phyloP scores from a whole-genome alignment of 495 filamentous ascomycete species.

The Hypoxylon subgilvum region DNA sequence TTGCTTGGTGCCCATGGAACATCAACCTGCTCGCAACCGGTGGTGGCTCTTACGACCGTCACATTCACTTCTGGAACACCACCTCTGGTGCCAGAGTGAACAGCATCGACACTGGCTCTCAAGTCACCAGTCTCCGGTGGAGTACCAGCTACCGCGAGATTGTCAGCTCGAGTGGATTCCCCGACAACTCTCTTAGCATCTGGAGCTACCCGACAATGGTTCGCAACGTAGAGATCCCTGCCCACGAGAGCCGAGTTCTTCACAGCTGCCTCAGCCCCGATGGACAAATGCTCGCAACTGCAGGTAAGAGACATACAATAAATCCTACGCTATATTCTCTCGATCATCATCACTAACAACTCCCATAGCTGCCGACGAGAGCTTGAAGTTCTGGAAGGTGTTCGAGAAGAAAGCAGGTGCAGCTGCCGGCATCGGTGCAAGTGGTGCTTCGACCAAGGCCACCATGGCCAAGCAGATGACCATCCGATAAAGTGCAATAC shows the following conservation, averaged over 20 bases:
- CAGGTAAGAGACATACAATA: conserved; percentile 54
- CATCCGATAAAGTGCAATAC: conserved; percentile 70
- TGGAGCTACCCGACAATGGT: conserved; percentile 98
- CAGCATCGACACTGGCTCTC: conserved; percentile 96
- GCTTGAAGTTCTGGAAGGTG: conserved; percentile 99
- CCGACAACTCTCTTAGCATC: conserved; percentile 97
- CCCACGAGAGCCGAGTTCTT: conserved; percentile 95
- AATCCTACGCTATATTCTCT: neutral
- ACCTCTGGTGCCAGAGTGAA: conserved; percentile 96
- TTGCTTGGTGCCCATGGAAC: conserved; percentile 99
- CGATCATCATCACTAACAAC: neutral
- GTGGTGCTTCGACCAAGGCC: conserved; percentile 59
- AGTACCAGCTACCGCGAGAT: conserved; percentile 97
- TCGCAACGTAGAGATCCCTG: conserved; percentile 96
- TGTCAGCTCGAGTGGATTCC: conserved; percentile 93
- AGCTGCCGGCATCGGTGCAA: conserved; percentile 62
- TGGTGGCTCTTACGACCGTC: conserved; percentile 91
- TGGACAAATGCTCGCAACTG: conserved; percentile 95
- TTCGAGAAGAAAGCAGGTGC: conserved; percentile 95
- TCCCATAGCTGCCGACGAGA: conserved; percentile 80
- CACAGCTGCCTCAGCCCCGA: conserved; percentile 95
- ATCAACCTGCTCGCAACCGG: conserved; percentile 94
- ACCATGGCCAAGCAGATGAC: conserved; percentile 95
- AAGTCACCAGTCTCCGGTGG: conserved; percentile 95
- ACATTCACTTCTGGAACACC: conserved; percentile 99